These are phyloP conservation scores for Chlamydomonas schloesseri DNA, from an alignment of 139 green algal species.

Conservation along the genomic window DNA sequence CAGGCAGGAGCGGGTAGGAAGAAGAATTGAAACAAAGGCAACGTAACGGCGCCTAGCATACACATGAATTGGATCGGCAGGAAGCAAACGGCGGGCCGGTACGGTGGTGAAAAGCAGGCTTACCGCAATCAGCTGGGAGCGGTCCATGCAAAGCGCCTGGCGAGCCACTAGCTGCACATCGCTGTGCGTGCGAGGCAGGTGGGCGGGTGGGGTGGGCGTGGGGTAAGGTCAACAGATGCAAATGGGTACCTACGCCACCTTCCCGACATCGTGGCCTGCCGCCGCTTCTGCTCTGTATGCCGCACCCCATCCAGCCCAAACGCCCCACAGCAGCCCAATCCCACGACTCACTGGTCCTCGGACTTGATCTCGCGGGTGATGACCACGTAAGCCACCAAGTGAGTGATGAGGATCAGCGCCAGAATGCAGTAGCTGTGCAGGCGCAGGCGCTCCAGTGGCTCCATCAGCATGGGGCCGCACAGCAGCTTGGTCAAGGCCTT, in stretches of 20 bases:
- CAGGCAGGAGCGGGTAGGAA: no score
- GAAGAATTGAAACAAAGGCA: no score
- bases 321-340: no score
- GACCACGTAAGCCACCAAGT: constrained; percentile 26
- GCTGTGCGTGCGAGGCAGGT: background rate
- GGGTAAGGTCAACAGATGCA: background rate
- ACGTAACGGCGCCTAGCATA: no score
- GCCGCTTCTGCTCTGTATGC: no score
- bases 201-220: background rate
- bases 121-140: background rate
- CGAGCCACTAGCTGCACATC: background rate
- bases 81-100: no score
- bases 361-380: background rate
- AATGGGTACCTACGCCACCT: no score
- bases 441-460: constrained; percentile 25
- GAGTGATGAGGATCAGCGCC: constrained; percentile 24
- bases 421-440: constrained; percentile 14
- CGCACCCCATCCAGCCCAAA: no score
- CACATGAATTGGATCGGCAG: no score
- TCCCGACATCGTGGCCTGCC: no score
- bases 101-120: no score
- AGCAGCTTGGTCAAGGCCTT: constrained; percentile 24
- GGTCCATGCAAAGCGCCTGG: background rate
- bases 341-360: constrained; percentile 17
- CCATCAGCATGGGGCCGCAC: constrained; percentile 29